Base-by-base conservation (phyloP, 768 basidiomycete genomes). In the Hygrocybe coccinea region DNA sequence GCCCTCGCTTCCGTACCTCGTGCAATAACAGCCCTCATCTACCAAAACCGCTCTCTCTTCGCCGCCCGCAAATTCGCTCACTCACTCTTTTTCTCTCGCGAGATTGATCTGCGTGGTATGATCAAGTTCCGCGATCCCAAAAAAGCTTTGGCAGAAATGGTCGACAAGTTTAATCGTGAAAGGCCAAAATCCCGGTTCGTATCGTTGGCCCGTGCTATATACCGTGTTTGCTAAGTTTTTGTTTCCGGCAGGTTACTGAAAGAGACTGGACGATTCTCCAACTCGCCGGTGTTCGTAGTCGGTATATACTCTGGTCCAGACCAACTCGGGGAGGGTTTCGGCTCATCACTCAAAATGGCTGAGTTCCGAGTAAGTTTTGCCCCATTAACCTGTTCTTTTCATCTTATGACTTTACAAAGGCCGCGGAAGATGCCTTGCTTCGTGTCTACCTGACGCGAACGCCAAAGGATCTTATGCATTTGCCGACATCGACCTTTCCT, bases 301-400 rank as follows among this genome's bases (percentile, higher is more conserved):
- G 97, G 93, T 15, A 87, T 97, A 56, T 98, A 82, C 68, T 90
- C 85, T 21, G 92, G 85, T 38, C 76, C 72, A 56, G 90, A 83
- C 67, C 83, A 97, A 70, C 81, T 99, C 2, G 92, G 95, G 5
- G 95, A 99, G 71, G 94, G 95, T 12, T 92, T 95, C 65, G 97
- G 97, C 51, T 87, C 84, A 61, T 94, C 91, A 2, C 73, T 97
- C 53, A 86, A 83, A 69, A 98, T 98, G 95, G 93, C 93, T 14
- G 93, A 97, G 71, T 95, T 82, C 72, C 78, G 95, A 55, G 93
- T 92, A 70, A 51, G 82, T 71, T 19, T 24, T 48, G 17, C 24
- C 59, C 19, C 9, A 22, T 14, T 33, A 8, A 45, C 49, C 45
- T 37, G 14, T 33, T 49, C 44, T 24, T 57, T 57, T 21, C 52